Conservation (phyloP, 441 rosid genomes). For the Populus hybrid region DNA sequence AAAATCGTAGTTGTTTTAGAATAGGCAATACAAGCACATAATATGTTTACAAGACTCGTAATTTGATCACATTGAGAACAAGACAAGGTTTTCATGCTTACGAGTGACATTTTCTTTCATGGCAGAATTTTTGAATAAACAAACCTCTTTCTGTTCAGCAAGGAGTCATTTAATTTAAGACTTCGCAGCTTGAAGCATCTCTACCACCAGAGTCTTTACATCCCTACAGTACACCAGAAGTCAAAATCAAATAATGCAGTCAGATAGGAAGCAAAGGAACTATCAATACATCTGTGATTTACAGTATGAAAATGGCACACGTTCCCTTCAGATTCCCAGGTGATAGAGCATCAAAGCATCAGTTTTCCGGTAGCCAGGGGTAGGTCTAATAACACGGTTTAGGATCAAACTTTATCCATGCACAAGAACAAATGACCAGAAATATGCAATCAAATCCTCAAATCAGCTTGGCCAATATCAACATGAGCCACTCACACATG, state of each 20-base stretch:
- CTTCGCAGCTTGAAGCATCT: constrained; percentile 82
- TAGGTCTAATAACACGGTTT: neutral
- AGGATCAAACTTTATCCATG: neutral
- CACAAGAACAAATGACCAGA: neutral
- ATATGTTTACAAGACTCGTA: neutral
- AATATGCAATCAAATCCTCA: neutral
- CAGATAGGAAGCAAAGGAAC: neutral
- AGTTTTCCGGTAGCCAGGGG: neutral
- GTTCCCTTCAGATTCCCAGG: neutral
- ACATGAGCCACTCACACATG: neutral
- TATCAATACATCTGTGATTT: neutral
- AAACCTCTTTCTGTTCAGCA: constrained; percentile 23
- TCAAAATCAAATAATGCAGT: neutral
- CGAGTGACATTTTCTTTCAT: neutral
- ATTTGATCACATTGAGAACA: neutral
- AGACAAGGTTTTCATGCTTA: neutral
- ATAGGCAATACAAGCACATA: neutral
- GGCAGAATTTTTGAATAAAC: neutral
- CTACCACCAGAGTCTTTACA: constrained; percentile 77
- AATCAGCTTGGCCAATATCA: neutral
- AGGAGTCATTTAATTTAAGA: constrained; percentile 33
- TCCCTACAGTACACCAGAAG: constrained; percentile 43
- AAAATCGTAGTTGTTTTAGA: neutral
- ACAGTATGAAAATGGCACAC: neutral
- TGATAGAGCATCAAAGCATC: neutral